Conservation (phyloP, 305 asterid genomes). For the Plantago coronopus region DNA sequence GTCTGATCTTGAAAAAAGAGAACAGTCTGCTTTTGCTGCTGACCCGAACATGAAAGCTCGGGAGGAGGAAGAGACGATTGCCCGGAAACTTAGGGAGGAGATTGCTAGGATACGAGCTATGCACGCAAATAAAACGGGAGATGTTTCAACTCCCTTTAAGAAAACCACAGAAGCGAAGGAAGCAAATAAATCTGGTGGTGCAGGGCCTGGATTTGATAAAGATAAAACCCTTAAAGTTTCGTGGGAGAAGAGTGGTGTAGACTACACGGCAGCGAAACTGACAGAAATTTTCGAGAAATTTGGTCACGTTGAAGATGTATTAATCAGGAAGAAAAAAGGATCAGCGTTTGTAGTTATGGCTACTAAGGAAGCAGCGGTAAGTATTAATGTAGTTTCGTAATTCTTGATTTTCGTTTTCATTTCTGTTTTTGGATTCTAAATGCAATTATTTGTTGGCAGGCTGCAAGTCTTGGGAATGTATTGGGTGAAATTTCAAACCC, state of each 20-base stretch:
- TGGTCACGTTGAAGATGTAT: slow-evolving; percentile 82
- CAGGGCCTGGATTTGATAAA: neutral
- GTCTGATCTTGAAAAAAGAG: slow-evolving; percentile 7
- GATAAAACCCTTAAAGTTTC: slow-evolving; percentile 2
- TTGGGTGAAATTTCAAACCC: slow-evolving; percentile 87
- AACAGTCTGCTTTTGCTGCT: slow-evolving; percentile 2
- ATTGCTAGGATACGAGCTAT: slow-evolving; percentile 7
- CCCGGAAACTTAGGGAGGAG: no score
- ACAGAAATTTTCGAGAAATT: slow-evolving; percentile 58
- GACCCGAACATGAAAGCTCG: slow-evolving; percentile 40
- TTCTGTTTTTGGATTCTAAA: no score
- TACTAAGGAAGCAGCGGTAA: slow-evolving; percentile 63
- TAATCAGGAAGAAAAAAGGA: slow-evolving; percentile 70
- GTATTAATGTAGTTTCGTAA: no score
- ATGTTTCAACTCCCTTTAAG: neutral
- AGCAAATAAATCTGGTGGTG: neutral
- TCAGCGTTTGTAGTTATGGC: slow-evolving; percentile 85
- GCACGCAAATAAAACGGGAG: neutral
- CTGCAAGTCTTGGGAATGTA: slow-evolving; percentile 33
- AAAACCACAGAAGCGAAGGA: neutral
- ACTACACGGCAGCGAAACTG: slow-evolving; percentile 54
- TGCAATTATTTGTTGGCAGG: no score
- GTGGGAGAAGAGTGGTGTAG: slow-evolving; percentile 8
- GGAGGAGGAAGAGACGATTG: slow-evolving; percentile 17
- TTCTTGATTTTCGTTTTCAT: no score